Percentiles rank a stretch among this genome's conserved stretches.
phyloP scores from a whole-genome alignment of 441 rosid species.

The Gossypium aridum region DNA sequence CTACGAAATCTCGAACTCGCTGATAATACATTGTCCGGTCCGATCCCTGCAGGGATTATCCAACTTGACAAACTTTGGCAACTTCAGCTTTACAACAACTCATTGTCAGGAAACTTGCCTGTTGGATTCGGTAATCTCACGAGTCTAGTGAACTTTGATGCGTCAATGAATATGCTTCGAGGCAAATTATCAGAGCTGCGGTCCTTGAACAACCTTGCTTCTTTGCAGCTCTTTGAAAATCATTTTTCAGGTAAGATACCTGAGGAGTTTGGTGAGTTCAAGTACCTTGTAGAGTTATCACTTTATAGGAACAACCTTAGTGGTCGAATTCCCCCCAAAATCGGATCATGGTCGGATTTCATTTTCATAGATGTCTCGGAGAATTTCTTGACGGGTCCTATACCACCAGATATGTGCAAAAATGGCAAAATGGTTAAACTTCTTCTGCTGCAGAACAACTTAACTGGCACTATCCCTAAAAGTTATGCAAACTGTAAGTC shows the following conservation, averaged over 20 bases:
- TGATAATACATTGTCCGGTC: slow-evolving; percentile 36
- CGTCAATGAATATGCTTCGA: slow-evolving; percentile 34
- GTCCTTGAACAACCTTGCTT: slow-evolving; percentile 28
- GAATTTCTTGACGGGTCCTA: slow-evolving; percentile 42
- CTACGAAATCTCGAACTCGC: slow-evolving; percentile 46
- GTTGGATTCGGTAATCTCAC: slow-evolving; percentile 38
- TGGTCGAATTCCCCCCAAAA: slow-evolving; percentile 40
- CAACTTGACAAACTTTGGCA: slow-evolving; percentile 34
- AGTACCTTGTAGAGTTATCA: slow-evolving; percentile 34
- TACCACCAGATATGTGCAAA: slow-evolving; percentile 59
- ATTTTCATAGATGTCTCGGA: slow-evolving; percentile 46
- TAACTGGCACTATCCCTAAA: slow-evolving; percentile 40
- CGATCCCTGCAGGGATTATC: slow-evolving; percentile 35
- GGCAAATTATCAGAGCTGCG: slow-evolving; percentile 46
- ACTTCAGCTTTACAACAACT: slow-evolving; percentile 51
- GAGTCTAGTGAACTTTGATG: slow-evolving; percentile 33
- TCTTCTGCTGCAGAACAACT: slow-evolving; percentile 40
- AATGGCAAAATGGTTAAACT: slow-evolving; percentile 37
- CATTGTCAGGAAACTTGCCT: slow-evolving; percentile 42
- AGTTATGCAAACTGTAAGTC: slow-evolving; percentile 35
- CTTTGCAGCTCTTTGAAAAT: slow-evolving; percentile 40
- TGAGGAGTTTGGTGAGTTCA: slow-evolving; percentile 44
- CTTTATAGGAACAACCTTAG: slow-evolving; percentile 45
- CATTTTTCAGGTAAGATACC: slow-evolving; percentile 48
- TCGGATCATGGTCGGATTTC: slow-evolving; percentile 42